Percentiles rank a stretch among this genome's conserved stretches.
Conservation (phyloP, 2,329 filamentous ascomycete genomes). For the Onygenales sp. region DNA sequence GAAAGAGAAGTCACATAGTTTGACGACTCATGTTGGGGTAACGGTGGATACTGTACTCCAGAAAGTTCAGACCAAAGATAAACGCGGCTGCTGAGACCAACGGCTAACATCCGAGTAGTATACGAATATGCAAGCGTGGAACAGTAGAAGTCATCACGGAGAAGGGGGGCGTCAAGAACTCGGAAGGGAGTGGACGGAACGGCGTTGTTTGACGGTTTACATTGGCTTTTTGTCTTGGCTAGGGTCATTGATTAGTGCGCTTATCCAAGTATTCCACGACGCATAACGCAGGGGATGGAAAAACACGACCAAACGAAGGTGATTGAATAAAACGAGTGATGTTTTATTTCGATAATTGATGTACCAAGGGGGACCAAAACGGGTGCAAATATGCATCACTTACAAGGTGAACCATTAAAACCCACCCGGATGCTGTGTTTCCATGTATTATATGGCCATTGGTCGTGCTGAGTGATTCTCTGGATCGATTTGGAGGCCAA, state of each 20-base stretch:
- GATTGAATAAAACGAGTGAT: background rate
- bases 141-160: constrained; percentile 96
- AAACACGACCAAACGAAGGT: background rate
- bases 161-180: constrained; percentile 75
- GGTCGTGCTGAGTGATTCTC: background rate
- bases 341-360: background rate
- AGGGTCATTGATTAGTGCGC: background rate
- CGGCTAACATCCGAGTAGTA: constrained; percentile 65
- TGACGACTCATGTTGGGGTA: constrained; percentile 38
- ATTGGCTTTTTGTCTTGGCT: constrained; percentile 16
- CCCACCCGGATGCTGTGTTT: constrained; percentile 15
- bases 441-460: background rate
- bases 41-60: constrained; percentile 54
- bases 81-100: constrained; percentile 68
- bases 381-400: constrained; percentile 12
- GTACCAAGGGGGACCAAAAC: background rate
- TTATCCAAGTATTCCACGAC: background rate
- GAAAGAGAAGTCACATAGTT: constrained; percentile 71
- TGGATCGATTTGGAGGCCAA: background rate
- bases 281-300: background rate
- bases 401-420: constrained; percentile 23
- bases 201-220: constrained; percentile 25
- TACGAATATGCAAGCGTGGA: constrained; percentile 78
- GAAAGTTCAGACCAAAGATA: constrained; percentile 80
- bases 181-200: constrained; percentile 70